Evolutionary conservation across 257 asterid genomes (phyloP).

Genomic region (Mentha longifolia): DNA sequence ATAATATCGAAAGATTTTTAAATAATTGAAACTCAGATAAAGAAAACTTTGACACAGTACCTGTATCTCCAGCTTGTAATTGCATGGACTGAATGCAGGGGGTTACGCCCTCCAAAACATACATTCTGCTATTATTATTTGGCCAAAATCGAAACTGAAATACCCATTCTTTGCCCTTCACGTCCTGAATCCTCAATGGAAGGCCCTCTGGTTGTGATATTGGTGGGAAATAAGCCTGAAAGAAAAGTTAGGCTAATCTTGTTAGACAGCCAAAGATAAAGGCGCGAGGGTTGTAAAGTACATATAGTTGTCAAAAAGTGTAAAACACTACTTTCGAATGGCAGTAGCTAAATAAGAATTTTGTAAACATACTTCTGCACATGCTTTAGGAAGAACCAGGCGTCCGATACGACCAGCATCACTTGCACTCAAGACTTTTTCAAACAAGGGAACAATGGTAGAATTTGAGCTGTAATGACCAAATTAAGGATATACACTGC

Average conservation of each 20-base stretch:
- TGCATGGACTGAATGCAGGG: constrained; percentile 99
- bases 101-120: constrained; percentile 95
- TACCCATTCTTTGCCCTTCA: constrained; percentile 97
- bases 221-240: constrained; percentile 96
- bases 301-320: not conserved
- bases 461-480: constrained; percentile 72
- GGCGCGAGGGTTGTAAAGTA: not conserved
- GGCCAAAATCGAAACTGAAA: constrained; percentile 99
- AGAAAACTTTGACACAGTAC: constrained; percentile 41
- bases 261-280: constrained; percentile 24
- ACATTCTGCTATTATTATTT: constrained; percentile 94
- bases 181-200: constrained; percentile 96
- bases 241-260: constrained; percentile 16
- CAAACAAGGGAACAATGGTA: constrained; percentile 85
- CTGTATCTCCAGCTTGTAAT: constrained; percentile 97
- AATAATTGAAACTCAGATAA: constrained; percentile 7
- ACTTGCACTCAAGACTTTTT: constrained; percentile 97
- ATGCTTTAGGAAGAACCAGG: constrained; percentile 98
- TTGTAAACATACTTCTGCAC: constrained; percentile 81
- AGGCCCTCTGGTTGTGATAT: constrained; percentile 98
- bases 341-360: constrained; percentile 17
- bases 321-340: no score
- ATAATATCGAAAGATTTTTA: not conserved
- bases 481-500: constrained; percentile 54
- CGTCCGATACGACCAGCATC: constrained; percentile 99